phyloP scores from a whole-genome alignment of 345 rosid species.

The Gossypium ekmanianum region DNA sequence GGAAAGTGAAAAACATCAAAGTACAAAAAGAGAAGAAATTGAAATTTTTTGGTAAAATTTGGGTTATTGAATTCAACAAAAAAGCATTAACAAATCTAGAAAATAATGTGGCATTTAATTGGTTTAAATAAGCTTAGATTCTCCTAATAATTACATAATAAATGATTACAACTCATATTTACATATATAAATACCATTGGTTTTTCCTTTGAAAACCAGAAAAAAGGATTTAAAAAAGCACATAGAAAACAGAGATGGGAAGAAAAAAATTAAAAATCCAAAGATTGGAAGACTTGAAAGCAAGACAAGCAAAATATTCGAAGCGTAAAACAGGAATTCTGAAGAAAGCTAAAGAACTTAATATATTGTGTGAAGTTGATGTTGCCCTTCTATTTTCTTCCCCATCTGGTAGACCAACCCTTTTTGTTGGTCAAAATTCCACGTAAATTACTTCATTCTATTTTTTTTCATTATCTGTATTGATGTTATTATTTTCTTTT shows the following conservation, averaged over 20 bases:
- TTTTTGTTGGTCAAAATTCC: conserved; percentile 18
- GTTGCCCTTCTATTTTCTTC: conserved; percentile 31
- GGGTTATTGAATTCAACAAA: too few relatives aligned
- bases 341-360: conserved; percentile 37
- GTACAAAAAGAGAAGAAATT: not conserved
- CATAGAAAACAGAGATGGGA: conserved; percentile 11
- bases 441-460: not conserved
- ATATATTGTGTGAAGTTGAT: conserved; percentile 33
- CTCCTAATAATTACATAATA: too few relatives aligned
- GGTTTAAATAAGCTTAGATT: too few relatives aligned
- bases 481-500: too few relatives aligned
- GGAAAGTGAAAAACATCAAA: not conserved
- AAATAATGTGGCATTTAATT: too few relatives aligned
- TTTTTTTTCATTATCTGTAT: not conserved
- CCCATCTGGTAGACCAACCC: conserved; percentile 19
- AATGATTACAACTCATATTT: too few relatives aligned
- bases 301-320: conserved; percentile 40
- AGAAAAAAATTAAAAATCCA: conserved; percentile 31
- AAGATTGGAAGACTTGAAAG: conserved; percentile 27
- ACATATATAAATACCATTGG: not conserved
- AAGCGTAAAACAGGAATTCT: conserved; percentile 42
- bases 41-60: too few relatives aligned
- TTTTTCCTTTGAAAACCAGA: not conserved
- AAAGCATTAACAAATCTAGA: too few relatives aligned
- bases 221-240: not conserved